Evolutionary conservation across 352 stramenopile species (phyloP), one percentile per base, ranked within the genome.

Genomic region (Phytophthora pini): DNA sequence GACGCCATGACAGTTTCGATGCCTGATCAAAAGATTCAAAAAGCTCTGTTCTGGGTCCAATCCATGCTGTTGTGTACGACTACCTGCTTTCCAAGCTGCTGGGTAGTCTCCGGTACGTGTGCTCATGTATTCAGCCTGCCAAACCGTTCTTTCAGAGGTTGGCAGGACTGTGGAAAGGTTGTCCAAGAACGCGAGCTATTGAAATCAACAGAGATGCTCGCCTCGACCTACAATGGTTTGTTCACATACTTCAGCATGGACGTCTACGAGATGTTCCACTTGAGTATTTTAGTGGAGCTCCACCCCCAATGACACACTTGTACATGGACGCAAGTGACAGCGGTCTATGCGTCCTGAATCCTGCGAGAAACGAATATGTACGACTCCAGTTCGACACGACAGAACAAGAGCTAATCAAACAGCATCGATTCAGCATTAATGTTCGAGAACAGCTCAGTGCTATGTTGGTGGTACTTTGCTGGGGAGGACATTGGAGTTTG

Each of bases 281-380:
- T 0, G 24, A 46, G 8, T 48, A 24, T 12, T 51, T 61, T 17
- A 17, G 17, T 17, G 17, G 17, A 17, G 17, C 20, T 45, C 10
- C 12, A 24, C 44, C 4, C 6, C 6, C 15, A 52, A 57, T 2
- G 40, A 74, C 17, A 3, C 34, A 40, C 10, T 10, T 74, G 2
- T 65, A 52, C 20, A 74, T 74, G 59, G 65, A 61, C 12, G 53
- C 59, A 0, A 61, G 40, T 43, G 26, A 69, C 31, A 34, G 43
- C 15, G 65, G 65, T 9, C 44, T 74, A 0, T 73, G 58, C 13
- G 59, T 65, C 0, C 54, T 74, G 12, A 5, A 74, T 38, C 65
- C 65, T 2, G 43, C 49, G 4, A 0, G 1, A 15, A 15, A 4
- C 1, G 17, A 69, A 22, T 66, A 52, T 13, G 26, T 70, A 8